These are phyloP conservation scores for Acanthamoeba royreba DNA, from an alignment of 208 protist species.

Conservation along the genomic window DNA sequence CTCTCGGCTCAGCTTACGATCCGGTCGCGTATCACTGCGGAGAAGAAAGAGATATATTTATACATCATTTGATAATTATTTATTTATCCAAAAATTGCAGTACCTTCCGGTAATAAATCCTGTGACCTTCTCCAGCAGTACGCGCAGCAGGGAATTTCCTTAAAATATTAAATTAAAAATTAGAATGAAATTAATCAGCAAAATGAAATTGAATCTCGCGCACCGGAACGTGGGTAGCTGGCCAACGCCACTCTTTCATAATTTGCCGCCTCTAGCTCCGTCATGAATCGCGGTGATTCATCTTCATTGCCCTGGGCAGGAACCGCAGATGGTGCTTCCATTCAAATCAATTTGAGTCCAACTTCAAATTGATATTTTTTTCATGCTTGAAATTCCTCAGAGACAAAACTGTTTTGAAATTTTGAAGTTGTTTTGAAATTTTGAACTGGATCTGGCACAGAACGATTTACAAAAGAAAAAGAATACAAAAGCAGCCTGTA, in stretches of 20 bases:
- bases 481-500: too few species aligned
- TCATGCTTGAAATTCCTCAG: too few species aligned
- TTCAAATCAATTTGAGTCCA: too few species aligned
- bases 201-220: not conserved
- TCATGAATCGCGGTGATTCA: not conserved
- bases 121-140: not conserved
- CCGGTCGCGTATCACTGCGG: not conserved
- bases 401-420: too few species aligned
- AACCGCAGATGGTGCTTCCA: too few species aligned
- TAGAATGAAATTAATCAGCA: not conserved
- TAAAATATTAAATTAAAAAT: not conserved
- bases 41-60: not conserved
- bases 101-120: slow-evolving; percentile 16
- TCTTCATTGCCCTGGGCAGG: too few species aligned
- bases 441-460: too few species aligned
- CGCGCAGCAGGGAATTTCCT: not conserved
- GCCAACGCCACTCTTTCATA: not conserved
- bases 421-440: too few species aligned
- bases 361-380: too few species aligned
- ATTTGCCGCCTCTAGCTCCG: not conserved
- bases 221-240: slow-evolving; percentile 20
- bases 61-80: not conserved
- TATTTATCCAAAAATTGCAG: not conserved
- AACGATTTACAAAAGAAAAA: too few species aligned
- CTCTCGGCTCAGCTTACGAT: slow-evolving; percentile 22